phyloP scores from a whole-genome alignment of 2,329 filamentous ascomycete genomes.

The Colletotrichum paranaense region DNA sequence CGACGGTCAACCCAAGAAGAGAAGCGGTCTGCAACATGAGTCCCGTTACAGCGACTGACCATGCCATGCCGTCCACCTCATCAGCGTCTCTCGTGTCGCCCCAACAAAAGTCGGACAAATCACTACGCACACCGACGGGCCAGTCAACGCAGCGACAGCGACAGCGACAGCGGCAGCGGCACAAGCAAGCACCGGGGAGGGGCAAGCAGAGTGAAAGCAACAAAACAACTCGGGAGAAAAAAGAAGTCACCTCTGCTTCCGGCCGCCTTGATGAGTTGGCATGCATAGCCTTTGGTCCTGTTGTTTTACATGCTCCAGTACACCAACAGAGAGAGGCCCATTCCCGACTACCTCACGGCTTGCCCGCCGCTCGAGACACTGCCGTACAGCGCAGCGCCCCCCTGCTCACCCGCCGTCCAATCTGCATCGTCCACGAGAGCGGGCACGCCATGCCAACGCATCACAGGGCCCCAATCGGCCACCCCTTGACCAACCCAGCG shows the following conservation, averaged over 20 bases:
- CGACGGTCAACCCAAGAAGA: background rate
- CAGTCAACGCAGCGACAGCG: conserved; percentile 20
- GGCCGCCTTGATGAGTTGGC: conserved; percentile 33
- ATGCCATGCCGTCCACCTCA: conserved; percentile 15
- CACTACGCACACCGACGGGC: conserved; percentile 20
- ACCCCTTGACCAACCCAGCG: conserved; percentile 19
- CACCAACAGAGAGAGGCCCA: background rate
- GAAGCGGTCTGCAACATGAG: conserved; percentile 14
- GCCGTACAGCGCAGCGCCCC: conserved; percentile 9
- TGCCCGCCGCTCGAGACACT: conserved; percentile 9
- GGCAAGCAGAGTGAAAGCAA: background rate
- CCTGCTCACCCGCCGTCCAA: conserved; percentile 34
- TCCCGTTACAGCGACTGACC: background rate
- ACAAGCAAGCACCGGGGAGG: background rate
- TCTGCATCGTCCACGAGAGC: conserved; percentile 38
- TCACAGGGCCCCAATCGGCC: conserved; percentile 35
- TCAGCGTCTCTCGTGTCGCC: conserved; percentile 10
- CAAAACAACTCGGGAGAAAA: background rate
- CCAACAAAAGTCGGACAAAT: conserved; percentile 31
- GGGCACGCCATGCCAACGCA: conserved; percentile 37
- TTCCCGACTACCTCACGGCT: background rate
- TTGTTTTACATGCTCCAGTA: conserved; percentile 27
- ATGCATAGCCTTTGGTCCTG: conserved; percentile 35
- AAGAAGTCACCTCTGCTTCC: conserved; percentile 16
- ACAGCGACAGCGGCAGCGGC: background rate